Evolutionary conservation across 345 rosid genomes (phyloP), one percentile per base, ranked within the genome.

Genomic region (Nephelium lappaceum): DNA sequence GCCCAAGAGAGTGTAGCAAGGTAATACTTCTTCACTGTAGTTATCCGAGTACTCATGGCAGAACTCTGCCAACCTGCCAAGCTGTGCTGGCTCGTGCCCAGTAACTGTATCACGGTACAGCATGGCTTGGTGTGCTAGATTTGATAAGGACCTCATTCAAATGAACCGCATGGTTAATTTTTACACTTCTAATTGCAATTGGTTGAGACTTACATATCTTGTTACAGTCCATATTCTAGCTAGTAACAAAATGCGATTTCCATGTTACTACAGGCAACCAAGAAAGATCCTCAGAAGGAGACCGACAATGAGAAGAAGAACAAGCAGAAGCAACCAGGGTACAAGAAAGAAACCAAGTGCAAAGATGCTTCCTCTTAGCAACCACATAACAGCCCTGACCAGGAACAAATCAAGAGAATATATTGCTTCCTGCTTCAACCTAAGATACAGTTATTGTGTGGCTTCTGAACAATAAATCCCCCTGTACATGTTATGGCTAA

Each of bases 1-100:
- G 43, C 72, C 83, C 79, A 6, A 89, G 85, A 83, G 88, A 70
- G 14, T 55, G 80, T 61, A 72, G 68, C 69, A 89, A 77, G 92
- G 96, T 90, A 85, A 42, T 55, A 75, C 58, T 16, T 51, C 16
- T 3, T 55, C 76, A 31, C 24, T 53, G 14, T 42, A 24, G 8
- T 12, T 25, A 47, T 6, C 27, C 5, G 16, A 23, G 39, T 43
- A 39, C 27, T 23, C 10, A 5, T 7, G 24, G 27, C 64, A 60
- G 27, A n/a, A 60, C 25, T 60, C 64, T 21, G 8, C 24, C 8
- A 57, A 57, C 24, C 24, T 5, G 62, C 60, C 21, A 14, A 12
- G 18, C 57, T 2, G 8, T 16, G 62, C 24, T 57, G 24, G 62
- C 24, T 57, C 62, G 3, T 57, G 24, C 9, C 24, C 62, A 57